phyloP scores from a whole-genome alignment of 169 alveolate genomes.

The Plasmodium gaboni region DNA sequence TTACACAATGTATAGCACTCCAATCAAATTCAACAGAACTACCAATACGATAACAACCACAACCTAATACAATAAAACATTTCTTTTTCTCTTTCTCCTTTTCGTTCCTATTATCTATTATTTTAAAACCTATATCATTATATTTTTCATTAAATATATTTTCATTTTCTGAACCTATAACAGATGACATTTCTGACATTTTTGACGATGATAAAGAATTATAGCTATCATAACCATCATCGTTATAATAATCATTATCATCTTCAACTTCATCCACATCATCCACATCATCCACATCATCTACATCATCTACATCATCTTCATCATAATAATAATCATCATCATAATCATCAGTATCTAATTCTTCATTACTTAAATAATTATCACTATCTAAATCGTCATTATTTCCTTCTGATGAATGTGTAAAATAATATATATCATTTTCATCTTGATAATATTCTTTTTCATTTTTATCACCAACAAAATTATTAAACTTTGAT shows the following conservation, averaged over 20 bases:
- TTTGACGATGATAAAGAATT: constrained; percentile 15
- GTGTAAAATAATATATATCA: constrained; percentile 12
- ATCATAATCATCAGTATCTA: not conserved
- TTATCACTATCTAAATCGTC: not conserved
- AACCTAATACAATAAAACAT: constrained; percentile 87
- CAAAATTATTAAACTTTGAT: too few relatives aligned
- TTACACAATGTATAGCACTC: constrained; percentile 90
- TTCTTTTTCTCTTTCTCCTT: constrained; percentile 31
- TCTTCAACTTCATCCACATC: not conserved
- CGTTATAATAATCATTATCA: constrained; percentile 7
- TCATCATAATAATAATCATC: constrained; percentile 14
- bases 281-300: not conserved
- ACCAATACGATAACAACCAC: constrained; percentile 92
- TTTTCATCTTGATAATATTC: not conserved
- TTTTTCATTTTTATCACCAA: not conserved
- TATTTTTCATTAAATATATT: constrained; percentile 56
- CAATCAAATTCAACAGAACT: constrained; percentile 92
- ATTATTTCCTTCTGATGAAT: constrained; percentile 18
- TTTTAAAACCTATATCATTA: constrained; percentile 59
- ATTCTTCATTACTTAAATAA: not conserved
- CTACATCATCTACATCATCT: too few relatives aligned
- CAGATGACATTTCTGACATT: constrained; percentile 22
- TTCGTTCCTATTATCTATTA: constrained; percentile 69
- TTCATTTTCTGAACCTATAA: constrained; percentile 30
- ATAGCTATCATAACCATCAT: constrained; percentile 12